phyloP scores from a whole-genome alignment of 1,284 basidiomycete species.

The Sporisorium scitamineum region DNA sequence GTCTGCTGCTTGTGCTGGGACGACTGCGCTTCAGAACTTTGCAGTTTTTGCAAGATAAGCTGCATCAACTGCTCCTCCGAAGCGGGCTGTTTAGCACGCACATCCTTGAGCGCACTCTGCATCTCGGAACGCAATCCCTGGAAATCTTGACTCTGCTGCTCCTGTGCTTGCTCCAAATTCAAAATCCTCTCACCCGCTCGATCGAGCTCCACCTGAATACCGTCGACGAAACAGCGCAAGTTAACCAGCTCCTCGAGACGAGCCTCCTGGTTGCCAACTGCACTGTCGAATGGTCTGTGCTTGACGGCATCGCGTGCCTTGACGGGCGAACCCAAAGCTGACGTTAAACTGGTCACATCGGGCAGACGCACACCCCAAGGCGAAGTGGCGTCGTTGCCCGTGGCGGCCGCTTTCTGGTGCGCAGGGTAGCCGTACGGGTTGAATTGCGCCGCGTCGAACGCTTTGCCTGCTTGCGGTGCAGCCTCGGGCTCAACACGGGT shows the following conservation, averaged over 20 bases:
- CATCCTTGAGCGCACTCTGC: slow-evolving; percentile 39
- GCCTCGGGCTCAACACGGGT: slow-evolving; percentile 33
- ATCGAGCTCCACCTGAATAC: slow-evolving; percentile 52
- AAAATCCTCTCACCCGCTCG: slow-evolving; percentile 50
- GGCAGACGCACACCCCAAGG: slow-evolving; percentile 43
- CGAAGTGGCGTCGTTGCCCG: slow-evolving; percentile 18
- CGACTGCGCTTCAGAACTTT: background rate
- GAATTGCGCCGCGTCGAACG: slow-evolving; percentile 24
- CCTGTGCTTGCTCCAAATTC: slow-evolving; percentile 48
- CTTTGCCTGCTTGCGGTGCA: slow-evolving; percentile 13
- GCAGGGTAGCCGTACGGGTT: slow-evolving; percentile 42
- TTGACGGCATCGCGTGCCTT: slow-evolving; percentile 41
- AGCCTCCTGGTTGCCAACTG: slow-evolving; percentile 41
- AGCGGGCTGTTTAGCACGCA: slow-evolving; percentile 13
- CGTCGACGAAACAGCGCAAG: slow-evolving; percentile 49
- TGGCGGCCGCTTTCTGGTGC: slow-evolving; percentile 16
- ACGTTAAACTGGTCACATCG: slow-evolving; percentile 57
- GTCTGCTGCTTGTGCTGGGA: slow-evolving; percentile 3
- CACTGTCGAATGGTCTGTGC: slow-evolving; percentile 43
- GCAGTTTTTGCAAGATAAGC: slow-evolving; percentile 30
- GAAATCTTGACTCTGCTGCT: slow-evolving; percentile 50
- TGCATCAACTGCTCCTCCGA: slow-evolving; percentile 33
- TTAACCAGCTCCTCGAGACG: slow-evolving; percentile 51
- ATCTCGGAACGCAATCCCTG: slow-evolving; percentile 43
- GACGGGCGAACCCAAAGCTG: slow-evolving; percentile 50